These are phyloP conservation scores for Tricholoma sp. DNA, from an alignment of 768 basidiomycete genomes.

Conservation along the genomic window DNA sequence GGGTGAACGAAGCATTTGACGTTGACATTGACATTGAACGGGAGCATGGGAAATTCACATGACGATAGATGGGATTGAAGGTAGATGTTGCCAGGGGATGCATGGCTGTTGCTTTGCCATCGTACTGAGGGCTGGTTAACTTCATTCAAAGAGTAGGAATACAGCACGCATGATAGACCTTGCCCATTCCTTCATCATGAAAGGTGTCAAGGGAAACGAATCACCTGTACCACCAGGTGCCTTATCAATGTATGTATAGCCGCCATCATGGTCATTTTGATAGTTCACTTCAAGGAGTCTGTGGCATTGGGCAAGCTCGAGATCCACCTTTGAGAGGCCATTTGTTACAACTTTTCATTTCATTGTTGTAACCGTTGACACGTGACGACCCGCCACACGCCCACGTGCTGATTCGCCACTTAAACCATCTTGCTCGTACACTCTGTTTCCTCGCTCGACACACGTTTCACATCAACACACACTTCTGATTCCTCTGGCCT, in stretches of 20 bases:
- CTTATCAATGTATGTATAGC: neutral
- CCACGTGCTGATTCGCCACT: too few relatives aligned
- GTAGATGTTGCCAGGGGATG: neutral
- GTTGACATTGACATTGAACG: neutral
- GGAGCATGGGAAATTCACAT: neutral
- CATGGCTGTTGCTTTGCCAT: neutral
- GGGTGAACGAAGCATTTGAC: neutral
- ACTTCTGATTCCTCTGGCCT: too few relatives aligned
- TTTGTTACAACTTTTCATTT: too few relatives aligned
- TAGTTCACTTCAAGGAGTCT: neutral
- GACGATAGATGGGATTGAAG: neutral
- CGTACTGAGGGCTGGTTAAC: neutral
- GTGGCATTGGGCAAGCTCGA: neutral
- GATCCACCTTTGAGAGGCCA: too few relatives aligned
- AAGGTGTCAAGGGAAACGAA: neutral
- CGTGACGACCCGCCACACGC: too few relatives aligned
- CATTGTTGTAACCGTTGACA: too few relatives aligned
- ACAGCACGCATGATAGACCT: neutral
- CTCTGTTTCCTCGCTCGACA: too few relatives aligned
- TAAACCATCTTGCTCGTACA: too few relatives aligned
- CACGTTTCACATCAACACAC: too few relatives aligned
- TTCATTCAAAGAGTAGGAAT: neutral
- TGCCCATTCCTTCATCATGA: neutral
- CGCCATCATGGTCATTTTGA: neutral
- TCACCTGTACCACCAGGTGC: neutral